A percentile compares a stretch with the other conserved stretches of the same genome.
Conservation (phyloP, 495 filamentous ascomycete species). For the Schizothecium vesticola region DNA sequence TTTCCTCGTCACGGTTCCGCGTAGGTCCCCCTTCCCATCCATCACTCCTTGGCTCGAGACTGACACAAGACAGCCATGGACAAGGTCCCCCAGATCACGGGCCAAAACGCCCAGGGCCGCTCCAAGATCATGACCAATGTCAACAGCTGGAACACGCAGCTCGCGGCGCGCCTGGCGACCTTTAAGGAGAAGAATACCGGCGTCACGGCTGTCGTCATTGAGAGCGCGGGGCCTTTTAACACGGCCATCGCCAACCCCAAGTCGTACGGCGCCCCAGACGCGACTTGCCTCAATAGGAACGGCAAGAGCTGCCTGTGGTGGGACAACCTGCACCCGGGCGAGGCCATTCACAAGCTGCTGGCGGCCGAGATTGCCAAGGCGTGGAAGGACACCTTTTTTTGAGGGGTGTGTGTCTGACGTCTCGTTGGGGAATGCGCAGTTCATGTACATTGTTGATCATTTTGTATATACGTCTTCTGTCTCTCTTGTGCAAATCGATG, state of each 20-base stretch:
- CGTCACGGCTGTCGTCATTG: background rate
- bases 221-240: background rate
- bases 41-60: background rate
- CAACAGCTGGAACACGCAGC: slow-evolving; percentile 1
- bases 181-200: slow-evolving; percentile 1
- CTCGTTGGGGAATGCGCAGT: background rate
- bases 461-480: background rate
- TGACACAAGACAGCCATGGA: background rate
- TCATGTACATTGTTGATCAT: background rate
- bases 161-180: background rate
- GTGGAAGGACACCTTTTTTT: slow-evolving; percentile 5
- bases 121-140: background rate
- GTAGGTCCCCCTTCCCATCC: background rate
- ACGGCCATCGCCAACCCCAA: slow-evolving; percentile 1
- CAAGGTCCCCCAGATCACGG: slow-evolving; percentile 8
- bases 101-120: background rate
- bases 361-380: slow-evolving; percentile 2
- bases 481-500: background rate
- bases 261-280: slow-evolving; percentile 7
- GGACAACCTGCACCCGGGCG: slow-evolving; percentile 5
- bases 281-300: slow-evolving; percentile 5
- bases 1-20: slow-evolving; percentile 1
- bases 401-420: background rate
- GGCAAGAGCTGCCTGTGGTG: slow-evolving; percentile 9
- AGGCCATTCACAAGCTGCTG: slow-evolving; percentile 8